Evolutionary conservation across 1,139 yeast genomes (phyloP).

Genomic region (Geotrichum aggregatum): DNA sequence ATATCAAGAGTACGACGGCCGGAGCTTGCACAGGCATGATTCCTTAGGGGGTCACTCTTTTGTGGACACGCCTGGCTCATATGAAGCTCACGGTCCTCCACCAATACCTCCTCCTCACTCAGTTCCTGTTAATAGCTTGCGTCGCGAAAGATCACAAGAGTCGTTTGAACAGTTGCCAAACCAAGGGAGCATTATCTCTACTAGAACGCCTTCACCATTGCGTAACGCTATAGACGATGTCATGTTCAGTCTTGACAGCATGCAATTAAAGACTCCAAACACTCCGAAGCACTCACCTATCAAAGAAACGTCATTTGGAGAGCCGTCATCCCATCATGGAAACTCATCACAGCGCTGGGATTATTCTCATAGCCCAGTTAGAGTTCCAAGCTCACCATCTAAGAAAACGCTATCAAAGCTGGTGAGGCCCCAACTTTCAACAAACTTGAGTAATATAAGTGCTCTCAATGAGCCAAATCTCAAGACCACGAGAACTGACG

Average conservation of each 20-base stretch:
- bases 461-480: neutral
- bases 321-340: conserved; percentile 1
- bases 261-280: conserved; percentile 21
- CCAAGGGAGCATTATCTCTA: neutral
- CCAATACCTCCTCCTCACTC: conserved; percentile 36
- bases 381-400: neutral
- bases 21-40: neutral
- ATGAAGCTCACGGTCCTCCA: conserved; percentile 24
- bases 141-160: neutral
- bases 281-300: conserved; percentile 12
- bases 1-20: conserved; percentile 2
- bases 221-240: conserved; percentile 39
- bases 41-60: conserved; percentile 2
- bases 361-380: neutral
- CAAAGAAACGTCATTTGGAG: conserved; percentile 1
- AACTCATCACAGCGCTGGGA: conserved; percentile 5
- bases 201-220: conserved; percentile 55
- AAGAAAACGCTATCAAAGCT: neutral
- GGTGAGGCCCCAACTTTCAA: neutral
- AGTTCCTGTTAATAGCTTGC: conserved; percentile 20
- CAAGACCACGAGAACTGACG: neutral
- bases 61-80: neutral
- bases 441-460: neutral
- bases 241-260: conserved; percentile 33
- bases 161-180: neutral